Evolutionary conservation across 306 rosid species (phyloP).

Genomic region (Vachellia pachyceras): DNA sequence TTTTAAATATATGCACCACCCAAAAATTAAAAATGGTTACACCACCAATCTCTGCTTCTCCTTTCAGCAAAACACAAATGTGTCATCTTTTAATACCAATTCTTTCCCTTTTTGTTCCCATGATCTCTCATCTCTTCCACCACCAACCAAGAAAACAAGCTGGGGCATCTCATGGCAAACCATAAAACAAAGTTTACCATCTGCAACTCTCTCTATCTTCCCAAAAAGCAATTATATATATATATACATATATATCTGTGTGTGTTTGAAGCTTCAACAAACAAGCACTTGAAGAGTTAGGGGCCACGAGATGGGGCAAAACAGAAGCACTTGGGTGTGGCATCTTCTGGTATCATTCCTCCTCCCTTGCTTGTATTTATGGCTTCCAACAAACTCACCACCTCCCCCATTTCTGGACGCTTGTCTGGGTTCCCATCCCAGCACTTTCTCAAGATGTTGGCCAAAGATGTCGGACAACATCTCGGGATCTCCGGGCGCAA

Average conservation of each 20-base stretch:
- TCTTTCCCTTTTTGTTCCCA: not conserved
- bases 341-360: conserved; percentile 71
- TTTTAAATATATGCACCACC: not conserved
- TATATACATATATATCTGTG: not conserved
- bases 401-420: conserved; percentile 73
- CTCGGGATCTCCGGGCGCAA: conserved; percentile 65
- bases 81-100: too few relatives aligned
- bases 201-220: conserved; percentile 14
- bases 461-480: conserved; percentile 69
- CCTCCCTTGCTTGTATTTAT: conserved; percentile 78
- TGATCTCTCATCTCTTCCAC: not conserved
- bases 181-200: not conserved
- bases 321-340: conserved; percentile 54
- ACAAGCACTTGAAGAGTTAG: conserved; percentile 27
- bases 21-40: not conserved
- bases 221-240: not conserved
- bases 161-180: not conserved
- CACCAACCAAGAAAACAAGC: not conserved
- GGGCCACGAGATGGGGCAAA: conserved; percentile 63
- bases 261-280: not conserved
- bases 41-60: not conserved
- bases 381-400: conserved; percentile 72
- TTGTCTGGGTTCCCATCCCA: conserved; percentile 66
- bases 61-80: not conserved
- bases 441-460: conserved; percentile 62